phyloP scores from a whole-genome alignment of 176 grass and related monocot species.

The Carex cristatella region DNA sequence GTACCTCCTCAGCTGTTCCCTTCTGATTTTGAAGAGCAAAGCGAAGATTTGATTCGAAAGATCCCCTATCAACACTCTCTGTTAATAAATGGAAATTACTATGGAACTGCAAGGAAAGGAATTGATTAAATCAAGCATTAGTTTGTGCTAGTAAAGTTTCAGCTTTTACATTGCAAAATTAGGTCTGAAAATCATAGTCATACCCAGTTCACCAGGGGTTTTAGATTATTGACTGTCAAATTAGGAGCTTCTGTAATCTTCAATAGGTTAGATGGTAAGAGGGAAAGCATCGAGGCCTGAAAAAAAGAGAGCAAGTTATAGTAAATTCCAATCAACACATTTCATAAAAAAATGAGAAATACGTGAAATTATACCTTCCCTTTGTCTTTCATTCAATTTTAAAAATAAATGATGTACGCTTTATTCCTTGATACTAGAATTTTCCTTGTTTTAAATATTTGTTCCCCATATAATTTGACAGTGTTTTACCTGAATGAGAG shows the following conservation, averaged over 20 bases:
- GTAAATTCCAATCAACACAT: not conserved
- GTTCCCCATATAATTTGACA: not conserved
- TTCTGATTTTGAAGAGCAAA: slow-evolving; percentile 67
- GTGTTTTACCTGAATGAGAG: slow-evolving; percentile 79
- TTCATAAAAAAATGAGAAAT: not conserved
- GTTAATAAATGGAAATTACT: slow-evolving; percentile 56
- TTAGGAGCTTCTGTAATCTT: slow-evolving; percentile 43
- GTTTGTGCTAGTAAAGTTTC: not conserved
- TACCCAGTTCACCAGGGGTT: slow-evolving; percentile 81
- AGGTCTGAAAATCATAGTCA: not conserved
- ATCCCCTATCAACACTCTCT: slow-evolving; percentile 45
- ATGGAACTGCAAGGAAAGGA: slow-evolving; percentile 62
- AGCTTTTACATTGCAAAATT: not conserved
- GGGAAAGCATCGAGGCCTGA: slow-evolving; percentile 85
- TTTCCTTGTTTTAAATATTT: not conserved
- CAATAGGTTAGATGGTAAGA: slow-evolving; percentile 65
- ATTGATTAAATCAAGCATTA: slow-evolving; percentile 22
- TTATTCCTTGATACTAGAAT: slow-evolving; percentile 20
- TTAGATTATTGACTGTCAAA: slow-evolving; percentile 47
- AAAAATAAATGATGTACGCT: not conserved
- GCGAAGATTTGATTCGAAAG: slow-evolving; percentile 76
- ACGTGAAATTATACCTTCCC: not conserved
- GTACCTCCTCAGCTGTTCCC: slow-evolving; percentile 88
- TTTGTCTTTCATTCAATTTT: not conserved
- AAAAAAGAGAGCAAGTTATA: not conserved